Conservation (phyloP, 1,284 basidiomycete genomes). For the Pseudozyma flocculosa region DNA sequence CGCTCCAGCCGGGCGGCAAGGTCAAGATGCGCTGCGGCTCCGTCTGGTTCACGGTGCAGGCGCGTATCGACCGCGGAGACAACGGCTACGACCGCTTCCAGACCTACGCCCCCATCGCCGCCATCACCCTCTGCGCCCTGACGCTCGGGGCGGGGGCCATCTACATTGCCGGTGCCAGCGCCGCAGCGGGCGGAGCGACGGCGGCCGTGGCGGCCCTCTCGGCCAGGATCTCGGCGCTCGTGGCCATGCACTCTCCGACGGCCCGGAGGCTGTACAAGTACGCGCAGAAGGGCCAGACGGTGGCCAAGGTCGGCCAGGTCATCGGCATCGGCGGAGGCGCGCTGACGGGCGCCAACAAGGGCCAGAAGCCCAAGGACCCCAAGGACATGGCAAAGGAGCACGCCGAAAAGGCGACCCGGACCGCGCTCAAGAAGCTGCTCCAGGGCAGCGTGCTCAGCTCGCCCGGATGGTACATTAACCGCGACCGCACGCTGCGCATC, state of each 20-base stretch:
- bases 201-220: slow-evolving; percentile 35
- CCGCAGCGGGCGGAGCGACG: slow-evolving; percentile 32
- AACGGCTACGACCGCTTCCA: slow-evolving; percentile 45
- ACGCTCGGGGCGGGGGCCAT: slow-evolving; percentile 44
- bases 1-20: slow-evolving; percentile 25
- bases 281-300: slow-evolving; percentile 36
- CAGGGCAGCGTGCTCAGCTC: slow-evolving; percentile 47
- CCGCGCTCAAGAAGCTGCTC: slow-evolving; percentile 33
- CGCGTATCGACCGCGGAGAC: slow-evolving; percentile 36
- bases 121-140: slow-evolving; percentile 31
- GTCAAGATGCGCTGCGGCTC: slow-evolving; percentile 33
- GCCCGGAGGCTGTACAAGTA: slow-evolving; percentile 38
- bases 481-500: slow-evolving; percentile 42
- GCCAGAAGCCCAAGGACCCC: neutral
- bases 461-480: slow-evolving; percentile 45
- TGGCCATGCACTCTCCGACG: slow-evolving; percentile 37
- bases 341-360: neutral
- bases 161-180: slow-evolving; percentile 37
- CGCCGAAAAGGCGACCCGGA: slow-evolving; percentile 29
- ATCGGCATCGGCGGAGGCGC: slow-evolving; percentile 42
- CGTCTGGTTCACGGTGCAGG: slow-evolving; percentile 51
- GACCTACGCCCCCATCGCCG: slow-evolving; percentile 43
- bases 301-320: slow-evolving; percentile 43
- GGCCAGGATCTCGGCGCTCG: slow-evolving; percentile 28
- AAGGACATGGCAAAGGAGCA: slow-evolving; percentile 23